Evolutionary conservation across 441 rosid species (phyloP).

Genomic region (Biscutella laevigata): DNA sequence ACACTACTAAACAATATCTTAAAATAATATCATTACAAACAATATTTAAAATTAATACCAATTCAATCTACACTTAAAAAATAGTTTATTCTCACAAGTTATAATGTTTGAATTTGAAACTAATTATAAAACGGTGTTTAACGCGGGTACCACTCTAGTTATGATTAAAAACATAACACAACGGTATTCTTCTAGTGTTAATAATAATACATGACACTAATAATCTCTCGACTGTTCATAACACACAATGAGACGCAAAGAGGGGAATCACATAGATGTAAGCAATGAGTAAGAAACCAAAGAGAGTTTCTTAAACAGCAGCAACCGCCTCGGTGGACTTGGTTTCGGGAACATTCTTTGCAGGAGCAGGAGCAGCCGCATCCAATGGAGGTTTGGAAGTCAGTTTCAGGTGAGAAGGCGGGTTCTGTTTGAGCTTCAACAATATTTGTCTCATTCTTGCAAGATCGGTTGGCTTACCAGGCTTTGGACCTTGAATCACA

Average conservation of each 20-base stretch:
- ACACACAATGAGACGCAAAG: constrained; percentile 6
- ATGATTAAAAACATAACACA: too few species aligned
- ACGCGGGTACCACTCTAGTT: too few species aligned
- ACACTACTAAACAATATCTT: too few species aligned
- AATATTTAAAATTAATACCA: too few species aligned
- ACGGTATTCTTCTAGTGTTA: too few species aligned
- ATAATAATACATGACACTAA: neutral
- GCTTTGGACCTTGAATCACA: constrained; percentile 78
- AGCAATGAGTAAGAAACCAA: neutral
- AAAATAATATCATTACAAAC: too few species aligned
- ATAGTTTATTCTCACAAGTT: too few species aligned
- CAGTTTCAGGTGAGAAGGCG: constrained; percentile 63
- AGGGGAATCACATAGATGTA: neutral
- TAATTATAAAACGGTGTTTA: too few species aligned
- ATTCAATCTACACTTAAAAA: too few species aligned
- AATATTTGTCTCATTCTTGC: constrained; percentile 75
- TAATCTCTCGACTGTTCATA: constrained; percentile 11
- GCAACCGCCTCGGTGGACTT: constrained; percentile 36
- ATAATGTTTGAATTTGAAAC: too few species aligned
- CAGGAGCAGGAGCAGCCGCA: constrained; percentile 13
- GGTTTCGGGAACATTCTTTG: constrained; percentile 28
- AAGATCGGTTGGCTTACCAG: constrained; percentile 79
- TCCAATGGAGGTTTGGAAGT: constrained; percentile 39
- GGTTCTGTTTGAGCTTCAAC: constrained; percentile 57
- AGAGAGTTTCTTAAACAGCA: constrained; percentile 32